phyloP scores from a whole-genome alignment of 2,329 filamentous ascomycete genomes.

The Ilyonectria robusta region DNA sequence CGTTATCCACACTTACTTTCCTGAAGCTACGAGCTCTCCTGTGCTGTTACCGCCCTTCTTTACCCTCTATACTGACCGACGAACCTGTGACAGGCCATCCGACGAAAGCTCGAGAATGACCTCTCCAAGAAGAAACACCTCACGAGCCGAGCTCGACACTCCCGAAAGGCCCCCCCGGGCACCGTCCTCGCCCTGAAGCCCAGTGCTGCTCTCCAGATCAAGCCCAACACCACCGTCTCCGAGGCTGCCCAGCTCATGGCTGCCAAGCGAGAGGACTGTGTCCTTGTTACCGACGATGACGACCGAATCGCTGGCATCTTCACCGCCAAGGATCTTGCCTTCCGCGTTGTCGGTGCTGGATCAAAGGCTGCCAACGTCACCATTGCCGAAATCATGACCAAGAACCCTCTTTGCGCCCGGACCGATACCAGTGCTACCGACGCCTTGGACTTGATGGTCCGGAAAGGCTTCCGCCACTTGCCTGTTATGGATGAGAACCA shows the following conservation, averaged over 20 bases:
- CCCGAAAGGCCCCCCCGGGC: conserved; percentile 93
- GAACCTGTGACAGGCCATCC: conserved; percentile 81
- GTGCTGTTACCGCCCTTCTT: conserved; percentile 3
- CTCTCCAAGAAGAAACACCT: conserved; percentile 97
- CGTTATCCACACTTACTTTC: conserved; percentile 50
- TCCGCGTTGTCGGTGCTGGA: conserved; percentile 93
- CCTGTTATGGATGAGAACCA: conserved; percentile 99
- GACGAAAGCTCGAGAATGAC: conserved; percentile 95
- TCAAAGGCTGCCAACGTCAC: conserved; percentile 91
- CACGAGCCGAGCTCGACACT: conserved; percentile 82
- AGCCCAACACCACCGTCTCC: conserved; percentile 91
- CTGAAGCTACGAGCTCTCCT: conserved; percentile 7
- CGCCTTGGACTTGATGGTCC: conserved; percentile 96
- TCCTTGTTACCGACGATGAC: conserved; percentile 97
- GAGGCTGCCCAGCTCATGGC: conserved; percentile 99
- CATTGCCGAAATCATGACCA: conserved; percentile 99
- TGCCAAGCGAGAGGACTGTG: conserved; percentile 97
- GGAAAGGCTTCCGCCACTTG: conserved; percentile 96
- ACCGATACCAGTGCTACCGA: conserved; percentile 99
- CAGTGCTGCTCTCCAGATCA: conserved; percentile 96
- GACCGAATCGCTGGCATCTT: conserved; percentile 99
- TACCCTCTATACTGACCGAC: conserved; percentile 35
- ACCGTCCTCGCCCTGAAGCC: conserved; percentile 96
- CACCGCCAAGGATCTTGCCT: conserved; percentile 97
- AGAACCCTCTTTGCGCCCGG: conserved; percentile 96